phyloP scores from a whole-genome alignment of 192 early-diverging fungal species.

The Coemansia sp. region DNA sequence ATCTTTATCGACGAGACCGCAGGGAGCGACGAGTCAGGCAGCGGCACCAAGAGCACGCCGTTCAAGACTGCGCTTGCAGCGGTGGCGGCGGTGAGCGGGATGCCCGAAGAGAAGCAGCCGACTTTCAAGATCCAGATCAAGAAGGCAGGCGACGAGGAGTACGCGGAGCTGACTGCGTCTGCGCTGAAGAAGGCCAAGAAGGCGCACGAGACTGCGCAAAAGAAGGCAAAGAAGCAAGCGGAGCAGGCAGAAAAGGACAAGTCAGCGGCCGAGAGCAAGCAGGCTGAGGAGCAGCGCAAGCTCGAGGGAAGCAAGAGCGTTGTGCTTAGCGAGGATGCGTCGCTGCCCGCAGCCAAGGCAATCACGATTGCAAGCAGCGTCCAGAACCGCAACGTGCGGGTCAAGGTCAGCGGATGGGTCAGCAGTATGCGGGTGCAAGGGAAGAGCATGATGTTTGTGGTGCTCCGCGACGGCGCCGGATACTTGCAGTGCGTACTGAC shows the following conservation, averaged over 20 bases:
- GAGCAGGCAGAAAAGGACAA: slow-evolving; percentile 69
- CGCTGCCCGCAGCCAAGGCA: slow-evolving; percentile 72
- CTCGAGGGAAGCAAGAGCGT: slow-evolving; percentile 87
- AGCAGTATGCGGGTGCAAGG: slow-evolving; percentile 94
- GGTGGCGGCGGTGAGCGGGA: slow-evolving; percentile 58
- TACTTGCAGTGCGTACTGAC: slow-evolving; percentile 92
- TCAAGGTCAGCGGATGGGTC: slow-evolving; percentile 93
- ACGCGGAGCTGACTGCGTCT: slow-evolving; percentile 75
- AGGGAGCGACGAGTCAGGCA: slow-evolving; percentile 79
- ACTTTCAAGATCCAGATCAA: slow-evolving; percentile 63
- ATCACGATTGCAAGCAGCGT: slow-evolving; percentile 74
- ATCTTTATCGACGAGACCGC: slow-evolving; percentile 73
- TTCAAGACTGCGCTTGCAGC: slow-evolving; percentile 77
- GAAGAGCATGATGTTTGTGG: slow-evolving; percentile 93
- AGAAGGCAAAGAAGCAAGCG: slow-evolving; percentile 80
- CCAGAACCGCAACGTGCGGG: slow-evolving; percentile 69
- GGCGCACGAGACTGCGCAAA: slow-evolving; percentile 60
- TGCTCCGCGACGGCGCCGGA: slow-evolving; percentile 93
- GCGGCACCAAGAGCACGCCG: slow-evolving; percentile 71
- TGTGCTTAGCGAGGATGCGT: slow-evolving; percentile 67
- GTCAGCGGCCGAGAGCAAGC: slow-evolving; percentile 53
- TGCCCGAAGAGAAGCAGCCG: slow-evolving; percentile 42
- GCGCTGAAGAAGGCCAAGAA: slow-evolving; percentile 92
- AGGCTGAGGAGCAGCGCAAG: slow-evolving; percentile 71
- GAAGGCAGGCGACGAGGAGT: slow-evolving; percentile 73